Base-by-base conservation (phyloP, 345 rosid genomes). In the Angophora floribunda region DNA sequence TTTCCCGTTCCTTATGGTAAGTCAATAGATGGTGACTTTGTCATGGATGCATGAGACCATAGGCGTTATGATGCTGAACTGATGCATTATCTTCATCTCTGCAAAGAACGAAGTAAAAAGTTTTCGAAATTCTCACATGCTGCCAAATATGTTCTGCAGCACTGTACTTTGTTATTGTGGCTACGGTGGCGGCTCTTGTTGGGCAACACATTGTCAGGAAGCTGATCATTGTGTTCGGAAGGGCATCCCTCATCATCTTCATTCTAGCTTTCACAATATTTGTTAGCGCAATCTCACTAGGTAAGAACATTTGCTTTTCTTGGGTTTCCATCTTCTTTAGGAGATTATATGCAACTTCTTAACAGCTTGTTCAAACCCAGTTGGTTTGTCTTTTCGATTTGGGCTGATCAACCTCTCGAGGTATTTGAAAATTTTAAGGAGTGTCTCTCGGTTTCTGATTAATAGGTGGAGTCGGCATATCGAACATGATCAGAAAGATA, bases 241-340 rank as follows among this genome's bases (percentile, higher is more conserved):
- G 95, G 88, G 95, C 95, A 21, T 93, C 95, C 3, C 88, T 93
- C 36, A 93, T 93, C 87, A 92, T 93, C 89, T 93, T 93, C 93
- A 90, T 93, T 82, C 89, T 93, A 52, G 93, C 95, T 50, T 92
- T 89, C 78, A 93, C 92, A 28, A 92, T 93, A 87, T 89, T 92
- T 53, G 86, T 92, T 51, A 93, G 95, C 41, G 95, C 95, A 47
- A 88, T 93, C 88, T 90, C 93, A 19, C 92, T 93, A 78, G 95
- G 95, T 93, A 53, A 90, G 93, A 13, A 70, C 85, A 13, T 17
- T 41, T 3, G 15, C 28, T 28, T 41, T 45, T 53, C 80, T 5
- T 7, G 1, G 52, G 44, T 61, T 63, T 24, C 30, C 22, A 63
- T 82, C 19, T 51, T 41, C 82, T 36, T 17, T 36, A 41, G 82